A percentile compares a stretch with the other conserved stretches of the same genome.
Evolutionary conservation across 1,284 basidiomycete species (phyloP).

Genomic region (Peniophora sp.): DNA sequence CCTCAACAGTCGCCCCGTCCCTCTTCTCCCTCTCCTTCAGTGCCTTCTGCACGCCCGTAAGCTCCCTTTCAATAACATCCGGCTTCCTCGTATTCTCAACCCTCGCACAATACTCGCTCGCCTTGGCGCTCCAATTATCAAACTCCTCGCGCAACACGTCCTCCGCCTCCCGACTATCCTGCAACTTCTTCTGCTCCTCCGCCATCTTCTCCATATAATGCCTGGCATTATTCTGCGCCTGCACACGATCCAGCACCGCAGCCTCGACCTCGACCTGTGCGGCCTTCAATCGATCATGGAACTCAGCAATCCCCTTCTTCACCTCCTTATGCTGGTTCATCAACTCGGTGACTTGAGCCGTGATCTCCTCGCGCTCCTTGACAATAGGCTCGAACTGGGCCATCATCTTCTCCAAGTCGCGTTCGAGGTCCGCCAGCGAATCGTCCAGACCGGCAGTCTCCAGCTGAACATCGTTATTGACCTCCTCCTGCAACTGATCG

Average conservation of each 20-base stretch:
- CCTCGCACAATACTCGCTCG: slow-evolving; percentile 54
- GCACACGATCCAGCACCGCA: slow-evolving; percentile 36
- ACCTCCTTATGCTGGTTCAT: slow-evolving; percentile 37
- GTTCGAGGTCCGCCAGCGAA: slow-evolving; percentile 50
- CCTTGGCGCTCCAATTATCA: slow-evolving; percentile 61
- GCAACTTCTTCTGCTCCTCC: slow-evolving; percentile 33
- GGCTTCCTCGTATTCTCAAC: slow-evolving; percentile 50
- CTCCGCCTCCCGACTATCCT: slow-evolving; percentile 34
- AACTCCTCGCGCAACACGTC: slow-evolving; percentile 53
- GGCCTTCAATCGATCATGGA: slow-evolving; percentile 28
- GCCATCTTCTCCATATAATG: slow-evolving; percentile 43
- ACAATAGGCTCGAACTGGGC: slow-evolving; percentile 56
- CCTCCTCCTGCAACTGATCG: slow-evolving; percentile 44
- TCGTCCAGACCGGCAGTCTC: slow-evolving; percentile 62
- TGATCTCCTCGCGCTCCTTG: slow-evolving; percentile 39
- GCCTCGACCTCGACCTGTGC: slow-evolving; percentile 27
- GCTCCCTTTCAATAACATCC: slow-evolving; percentile 49
- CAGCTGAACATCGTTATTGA: slow-evolving; percentile 68
- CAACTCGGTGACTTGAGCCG: slow-evolving; percentile 40
- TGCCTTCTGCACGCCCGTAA: slow-evolving; percentile 58
- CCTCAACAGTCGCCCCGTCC: slow-evolving; percentile 71
- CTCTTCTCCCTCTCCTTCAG: slow-evolving; percentile 67
- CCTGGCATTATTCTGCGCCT: slow-evolving; percentile 35
- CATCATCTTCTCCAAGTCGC: slow-evolving; percentile 39
- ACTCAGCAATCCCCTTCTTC: slow-evolving; percentile 38